A percentile compares a stretch with the other conserved stretches of the same genome.
phyloP scores from a whole-genome alignment of 169 alveolate genomes.

The Cryptosporidium bovis region DNA sequence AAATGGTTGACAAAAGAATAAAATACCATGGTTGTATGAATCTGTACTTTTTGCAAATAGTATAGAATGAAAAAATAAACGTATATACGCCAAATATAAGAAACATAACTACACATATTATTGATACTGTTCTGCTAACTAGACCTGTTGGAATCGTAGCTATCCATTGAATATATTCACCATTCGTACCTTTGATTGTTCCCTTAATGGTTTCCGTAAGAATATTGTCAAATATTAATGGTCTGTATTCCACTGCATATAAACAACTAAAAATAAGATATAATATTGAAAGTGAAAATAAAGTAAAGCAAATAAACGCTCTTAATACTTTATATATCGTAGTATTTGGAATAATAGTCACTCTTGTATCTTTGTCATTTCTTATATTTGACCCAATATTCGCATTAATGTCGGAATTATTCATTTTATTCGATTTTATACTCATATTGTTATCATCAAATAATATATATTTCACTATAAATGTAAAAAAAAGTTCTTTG shows the following conservation, averaged over 20 bases:
- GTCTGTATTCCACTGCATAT: conserved; percentile 53
- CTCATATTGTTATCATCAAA: too few relatives aligned
- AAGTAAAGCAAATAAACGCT: conserved; percentile 43
- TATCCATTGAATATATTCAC: conserved; percentile 60
- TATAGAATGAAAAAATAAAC: conserved; percentile 40
- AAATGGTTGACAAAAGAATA: conserved; percentile 23
- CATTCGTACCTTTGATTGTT: conserved; percentile 58
- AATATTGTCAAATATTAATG: conserved; percentile 58
- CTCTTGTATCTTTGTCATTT: conserved; percentile 8
- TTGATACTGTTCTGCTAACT: conserved; percentile 59
- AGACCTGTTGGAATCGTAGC: conserved; percentile 66
- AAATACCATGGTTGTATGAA: conserved; percentile 72
- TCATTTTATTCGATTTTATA: not conserved
- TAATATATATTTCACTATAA: too few relatives aligned
- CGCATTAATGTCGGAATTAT: not conserved
- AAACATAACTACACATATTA: conserved; percentile 57
- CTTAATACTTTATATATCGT: conserved; percentile 47
- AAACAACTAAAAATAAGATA: conserved; percentile 57
- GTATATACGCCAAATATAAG: conserved; percentile 48
- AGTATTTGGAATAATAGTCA: conserved; percentile 53
- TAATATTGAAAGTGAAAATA: conserved; percentile 34
- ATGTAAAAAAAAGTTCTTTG: too few relatives aligned
- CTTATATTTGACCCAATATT: not conserved
- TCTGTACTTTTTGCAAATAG: conserved; percentile 65
- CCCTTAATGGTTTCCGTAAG: conserved; percentile 57